Base-by-base conservation (phyloP, 345 rosid genomes). In the Raphanus raphanistrum region DNA sequence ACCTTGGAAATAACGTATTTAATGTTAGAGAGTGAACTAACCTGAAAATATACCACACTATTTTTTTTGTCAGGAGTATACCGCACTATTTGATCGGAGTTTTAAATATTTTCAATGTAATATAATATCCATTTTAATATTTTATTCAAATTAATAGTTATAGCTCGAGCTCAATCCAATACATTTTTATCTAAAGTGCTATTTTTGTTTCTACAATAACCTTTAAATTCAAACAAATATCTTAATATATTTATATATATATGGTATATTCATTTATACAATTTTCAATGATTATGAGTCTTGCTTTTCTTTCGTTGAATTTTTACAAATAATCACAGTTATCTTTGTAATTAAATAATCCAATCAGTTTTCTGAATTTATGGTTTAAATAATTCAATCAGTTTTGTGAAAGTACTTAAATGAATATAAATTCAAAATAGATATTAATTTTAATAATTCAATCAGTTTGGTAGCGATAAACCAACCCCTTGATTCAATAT, bases 11-110 rank as follows among this genome's bases (percentile, higher is more conserved):
- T 36, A 36, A n/a, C n/a, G 8, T 36, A 9, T 8, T 36, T 36
- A 36, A 8, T 8, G 43, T 10, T 36, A 36, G 43, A 36, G 75
- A 80, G 82, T 16, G 75, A 80, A n/a, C n/a, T n/a, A n/a, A n/a
- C n/a, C n/a, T n/a, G n/a, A n/a, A n/a, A n/a, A n/a, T n/a, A n/a
- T n/a, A n/a, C n/a, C n/a, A n/a, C n/a, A n/a, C n/a, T n/a, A n/a
- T n/a, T n/a, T n/a, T n/a, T n/a, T n/a, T n/a, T n/a, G n/a, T n/a
- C n/a, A n/a, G n/a, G n/a, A n/a, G n/a, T n/a, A n/a, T n/a, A n/a
- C n/a, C n/a, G n/a, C n/a, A n/a, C n/a, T n/a, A n/a, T n/a, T n/a
- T n/a, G n/a, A n/a, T n/a, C n/a, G n/a, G n/a, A n/a, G n/a, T 45
- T 45, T 45, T 45, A 13, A 45, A 16, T 16, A 45, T 45, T 15